Conservation (phyloP, 164 flowering plant genomes). For the Nymphaea colorata region DNA sequence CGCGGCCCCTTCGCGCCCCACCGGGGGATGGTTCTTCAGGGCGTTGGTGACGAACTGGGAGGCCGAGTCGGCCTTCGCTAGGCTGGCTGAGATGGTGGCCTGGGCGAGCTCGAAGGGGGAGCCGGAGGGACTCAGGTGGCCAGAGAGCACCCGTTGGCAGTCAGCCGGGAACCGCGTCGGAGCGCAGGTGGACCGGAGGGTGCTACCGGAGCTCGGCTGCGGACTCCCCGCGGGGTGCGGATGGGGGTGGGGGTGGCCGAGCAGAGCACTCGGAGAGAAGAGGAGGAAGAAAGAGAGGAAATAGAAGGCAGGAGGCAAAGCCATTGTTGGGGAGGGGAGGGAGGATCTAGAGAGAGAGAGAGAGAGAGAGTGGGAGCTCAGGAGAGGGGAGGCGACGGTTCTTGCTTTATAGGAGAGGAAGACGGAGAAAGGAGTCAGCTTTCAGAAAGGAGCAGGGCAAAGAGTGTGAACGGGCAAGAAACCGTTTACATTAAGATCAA, state of each 20-base stretch:
- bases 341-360: too few species aligned
- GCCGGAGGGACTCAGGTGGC: not conserved
- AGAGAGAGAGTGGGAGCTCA: too few species aligned
- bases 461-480: not conserved
- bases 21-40: not conserved
- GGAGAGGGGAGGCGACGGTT: too few species aligned
- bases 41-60: conserved; percentile 19
- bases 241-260: conserved; percentile 6
- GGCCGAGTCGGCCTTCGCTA: conserved; percentile 26
- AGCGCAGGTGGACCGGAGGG: conserved; percentile 39
- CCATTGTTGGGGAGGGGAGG: not conserved
- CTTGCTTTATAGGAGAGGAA: too few species aligned
- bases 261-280: not conserved
- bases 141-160: conserved; percentile 19
- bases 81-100: conserved; percentile 54
- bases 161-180: conserved; percentile 58
- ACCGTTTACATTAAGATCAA: not conserved
- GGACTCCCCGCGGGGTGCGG: conserved; percentile 5
- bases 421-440: too few species aligned
- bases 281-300: conserved; percentile 3
- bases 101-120: conserved; percentile 45
- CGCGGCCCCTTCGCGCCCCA: conserved; percentile 26
- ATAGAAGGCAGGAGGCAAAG: not conserved
- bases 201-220: conserved; percentile 12
- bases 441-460: not conserved